These are phyloP conservation scores for Ascosphaera apis DNA, from an alignment of 2,329 filamentous ascomycete species.

Conservation along the genomic window DNA sequence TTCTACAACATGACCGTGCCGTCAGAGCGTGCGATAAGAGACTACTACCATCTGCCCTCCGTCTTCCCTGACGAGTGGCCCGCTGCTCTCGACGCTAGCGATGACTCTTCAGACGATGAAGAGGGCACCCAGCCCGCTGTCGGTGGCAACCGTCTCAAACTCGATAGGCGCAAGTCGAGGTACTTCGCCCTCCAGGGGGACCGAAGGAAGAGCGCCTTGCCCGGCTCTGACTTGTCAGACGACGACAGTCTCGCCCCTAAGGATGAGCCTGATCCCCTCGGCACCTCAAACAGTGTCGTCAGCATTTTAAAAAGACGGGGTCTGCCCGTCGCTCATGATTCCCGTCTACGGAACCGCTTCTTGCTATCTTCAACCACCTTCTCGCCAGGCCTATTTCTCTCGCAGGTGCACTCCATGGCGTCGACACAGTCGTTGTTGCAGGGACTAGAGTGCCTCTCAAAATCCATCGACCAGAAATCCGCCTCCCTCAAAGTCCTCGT, in stretches of 20 bases:
- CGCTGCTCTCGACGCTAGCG: constrained; percentile 50
- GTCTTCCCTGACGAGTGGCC: constrained; percentile 73
- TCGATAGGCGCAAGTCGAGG: constrained; percentile 38
- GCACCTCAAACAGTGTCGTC: constrained; percentile 70
- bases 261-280: constrained; percentile 81
- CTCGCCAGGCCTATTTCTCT: constrained; percentile 74
- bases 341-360: constrained; percentile 66
- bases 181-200: constrained; percentile 69
- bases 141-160: constrained; percentile 1
- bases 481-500: constrained; percentile 90
- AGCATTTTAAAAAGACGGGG: constrained; percentile 53
- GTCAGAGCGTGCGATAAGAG: neutral
- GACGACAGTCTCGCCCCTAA: constrained; percentile 61
- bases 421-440: constrained; percentile 60
- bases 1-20: neutral
- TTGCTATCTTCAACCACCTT: constrained; percentile 90
- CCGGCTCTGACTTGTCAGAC: constrained; percentile 43
- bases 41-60: constrained; percentile 68
- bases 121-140: constrained; percentile 7
- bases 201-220: constrained; percentile 40
- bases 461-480: constrained; percentile 92
- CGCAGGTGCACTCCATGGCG: constrained; percentile 68
- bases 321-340: constrained; percentile 63
- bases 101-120: constrained; percentile 38
- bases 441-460: constrained; percentile 66